Conservation (phyloP, 1,284 basidiomycete species). For the Apiotrichum veenhuisii region DNA sequence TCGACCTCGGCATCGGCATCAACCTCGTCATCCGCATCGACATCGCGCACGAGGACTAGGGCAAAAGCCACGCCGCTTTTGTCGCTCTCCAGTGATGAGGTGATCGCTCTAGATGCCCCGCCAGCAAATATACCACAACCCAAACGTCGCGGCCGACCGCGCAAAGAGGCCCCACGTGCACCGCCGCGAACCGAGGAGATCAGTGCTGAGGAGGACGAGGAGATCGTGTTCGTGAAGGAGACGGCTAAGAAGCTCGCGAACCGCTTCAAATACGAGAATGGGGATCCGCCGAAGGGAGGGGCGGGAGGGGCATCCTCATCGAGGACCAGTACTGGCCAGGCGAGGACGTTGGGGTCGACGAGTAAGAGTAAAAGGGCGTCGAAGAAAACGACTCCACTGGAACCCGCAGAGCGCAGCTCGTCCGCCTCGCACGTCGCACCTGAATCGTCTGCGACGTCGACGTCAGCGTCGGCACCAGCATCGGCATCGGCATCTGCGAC, state of each 20-base stretch:
- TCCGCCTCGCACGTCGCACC: no score
- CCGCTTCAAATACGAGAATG: slow-evolving; percentile 15
- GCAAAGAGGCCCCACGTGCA: neutral
- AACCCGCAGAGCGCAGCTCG: no score
- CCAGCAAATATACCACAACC: neutral
- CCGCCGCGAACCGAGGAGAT: neutral
- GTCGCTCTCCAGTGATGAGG: neutral
- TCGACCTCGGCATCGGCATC: neutral
- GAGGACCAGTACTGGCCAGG: no score
- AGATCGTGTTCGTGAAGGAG: slow-evolving; percentile 17
- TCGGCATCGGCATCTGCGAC: neutral
- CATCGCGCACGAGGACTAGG: neutral
- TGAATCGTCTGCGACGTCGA: no score
- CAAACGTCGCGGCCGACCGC: slow-evolving; percentile 3
- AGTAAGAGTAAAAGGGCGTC: no score
- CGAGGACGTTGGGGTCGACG: no score
- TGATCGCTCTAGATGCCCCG: neutral
- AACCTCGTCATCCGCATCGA: neutral
- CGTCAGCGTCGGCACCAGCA: no score
- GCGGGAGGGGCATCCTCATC: no score
- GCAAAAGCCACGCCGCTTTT: neutral
- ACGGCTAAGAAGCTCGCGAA: slow-evolving; percentile 1
- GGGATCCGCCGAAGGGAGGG: neutral
- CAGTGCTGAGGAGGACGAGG: slow-evolving; percentile 14
- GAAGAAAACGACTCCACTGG: no score